phyloP scores from a whole-genome alignment of 768 basidiomycete genomes.

The Boletus pseudopeckii region DNA sequence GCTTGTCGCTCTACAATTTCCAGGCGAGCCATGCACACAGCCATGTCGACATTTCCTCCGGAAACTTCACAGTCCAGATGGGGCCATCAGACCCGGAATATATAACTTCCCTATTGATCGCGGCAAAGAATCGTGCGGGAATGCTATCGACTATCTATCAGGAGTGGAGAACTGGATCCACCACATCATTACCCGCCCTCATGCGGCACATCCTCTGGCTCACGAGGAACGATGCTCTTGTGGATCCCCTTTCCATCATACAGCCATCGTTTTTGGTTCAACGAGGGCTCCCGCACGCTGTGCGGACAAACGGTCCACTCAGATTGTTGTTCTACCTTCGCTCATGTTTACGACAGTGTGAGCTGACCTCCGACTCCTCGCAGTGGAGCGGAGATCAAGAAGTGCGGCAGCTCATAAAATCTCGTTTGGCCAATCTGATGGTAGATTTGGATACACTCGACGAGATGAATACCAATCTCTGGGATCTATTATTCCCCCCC shows the following conservation, averaged over 20 bases:
- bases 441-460: conserved; percentile 45
- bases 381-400: conserved; percentile 26
- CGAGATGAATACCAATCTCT: conserved; percentile 18
- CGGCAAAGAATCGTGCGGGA: conserved; percentile 7
- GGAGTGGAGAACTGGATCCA: conserved; percentile 30
- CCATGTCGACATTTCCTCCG: conserved; percentile 19
- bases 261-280: conserved; percentile 85
- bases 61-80: conserved; percentile 23
- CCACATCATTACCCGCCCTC: conserved; percentile 35
- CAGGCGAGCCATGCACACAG: conserved; percentile 12
- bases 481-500: conserved; percentile 23
- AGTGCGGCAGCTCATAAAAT: conserved; percentile 36
- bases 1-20: conserved; percentile 17
- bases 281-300: conserved; percentile 58
- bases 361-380: conserved; percentile 13
- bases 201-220: conserved; percentile 48
- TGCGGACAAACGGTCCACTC: conserved; percentile 70
- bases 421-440: conserved; percentile 34
- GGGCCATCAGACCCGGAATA: conserved; percentile 33
- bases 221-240: conserved; percentile 47
- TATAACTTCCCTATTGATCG: conserved; percentile 13
- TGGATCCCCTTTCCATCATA: conserved; percentile 78
- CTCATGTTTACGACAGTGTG: conserved; percentile 45
- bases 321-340: conserved; percentile 79
- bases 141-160: conserved; percentile 20